These are phyloP conservation scores for Dendrobium nobile DNA, from an alignment of 106 monocot genomes.

Conservation along the genomic window DNA sequence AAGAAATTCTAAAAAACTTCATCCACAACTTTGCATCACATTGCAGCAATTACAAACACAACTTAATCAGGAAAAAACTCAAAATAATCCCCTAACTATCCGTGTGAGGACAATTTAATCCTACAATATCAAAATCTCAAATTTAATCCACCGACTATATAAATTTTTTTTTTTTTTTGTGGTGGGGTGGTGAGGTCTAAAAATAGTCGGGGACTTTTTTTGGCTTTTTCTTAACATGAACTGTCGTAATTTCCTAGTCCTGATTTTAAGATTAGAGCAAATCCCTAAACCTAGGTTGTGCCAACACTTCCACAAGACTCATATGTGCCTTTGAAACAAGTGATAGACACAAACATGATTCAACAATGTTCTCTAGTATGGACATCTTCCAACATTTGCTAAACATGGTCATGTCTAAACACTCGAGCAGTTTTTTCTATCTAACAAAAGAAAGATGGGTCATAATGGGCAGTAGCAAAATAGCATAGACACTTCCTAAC, in stretches of 20 bases:
- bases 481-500: too few species aligned
- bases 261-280: neutral
- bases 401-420: neutral
- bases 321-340: neutral
- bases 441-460: neutral
- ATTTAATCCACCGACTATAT: too few species aligned
- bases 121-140: too few species aligned
- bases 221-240: too few species aligned
- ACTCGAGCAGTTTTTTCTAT: neutral
- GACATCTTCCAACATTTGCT: neutral
- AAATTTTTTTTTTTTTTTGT: too few species aligned
- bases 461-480: neutral
- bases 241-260: too few species aligned
- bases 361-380: neutral
- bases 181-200: too few species aligned
- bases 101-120: too few species aligned
- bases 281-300: neutral
- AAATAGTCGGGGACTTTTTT: too few species aligned
- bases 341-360: neutral
- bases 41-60: neutral
- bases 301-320: neutral
- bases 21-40: neutral
- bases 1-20: neutral
- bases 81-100: too few species aligned
- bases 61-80: neutral